Evolutionary conservation across 2,329 filamentous ascomycete species (phyloP), one percentile per base, ranked within the genome.

Genomic region (Parastagonospora nodorum): DNA sequence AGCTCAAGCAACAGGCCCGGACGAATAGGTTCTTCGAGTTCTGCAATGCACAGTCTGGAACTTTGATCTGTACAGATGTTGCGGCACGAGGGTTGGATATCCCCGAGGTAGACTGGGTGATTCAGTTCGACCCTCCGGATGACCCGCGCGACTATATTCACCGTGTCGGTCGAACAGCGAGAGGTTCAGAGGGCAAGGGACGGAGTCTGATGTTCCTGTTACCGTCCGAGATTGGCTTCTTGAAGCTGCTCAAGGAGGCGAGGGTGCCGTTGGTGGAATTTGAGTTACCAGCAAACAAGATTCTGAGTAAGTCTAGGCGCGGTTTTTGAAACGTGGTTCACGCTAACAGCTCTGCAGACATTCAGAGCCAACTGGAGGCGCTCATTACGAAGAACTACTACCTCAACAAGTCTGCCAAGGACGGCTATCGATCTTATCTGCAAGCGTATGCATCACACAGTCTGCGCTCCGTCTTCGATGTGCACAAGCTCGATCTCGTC

Each of bases 11-110:
- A 76, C 92, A 97, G 76, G 96, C 96, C 75, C 89, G 94, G n/a
- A 99, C 94, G 19, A 96, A 95, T 71, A 96, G 92, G 1, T 99
- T 99, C 74, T 99, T 97, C 74, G 93, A 97, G 73, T 99, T 99
- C 73, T 88, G 85, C 69, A 92, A 92, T 67, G 88, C 92, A 14
- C 87, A 86, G 60, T 85, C 89, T 60, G 94, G 93, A 19, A 96
- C 90, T 0, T 77, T 99, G 46, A 94, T 99, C 63, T 97, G 92
- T 77, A 99, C 94, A 0, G 94, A 99, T 68, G 94, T 99, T 57
- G 94, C 94, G 39, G 94, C 94, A 2, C 83, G 94, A 80, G 94
- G 94, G 31, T 83, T 99, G 42, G 94, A 97, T 82, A 97, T 97
- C 58, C 93, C 93, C 0, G 88, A 90, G 16, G 93, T 97, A 37